phyloP scores from a whole-genome alignment of 1,284 basidiomycete genomes.

The Heterobasidion irregulare region DNA sequence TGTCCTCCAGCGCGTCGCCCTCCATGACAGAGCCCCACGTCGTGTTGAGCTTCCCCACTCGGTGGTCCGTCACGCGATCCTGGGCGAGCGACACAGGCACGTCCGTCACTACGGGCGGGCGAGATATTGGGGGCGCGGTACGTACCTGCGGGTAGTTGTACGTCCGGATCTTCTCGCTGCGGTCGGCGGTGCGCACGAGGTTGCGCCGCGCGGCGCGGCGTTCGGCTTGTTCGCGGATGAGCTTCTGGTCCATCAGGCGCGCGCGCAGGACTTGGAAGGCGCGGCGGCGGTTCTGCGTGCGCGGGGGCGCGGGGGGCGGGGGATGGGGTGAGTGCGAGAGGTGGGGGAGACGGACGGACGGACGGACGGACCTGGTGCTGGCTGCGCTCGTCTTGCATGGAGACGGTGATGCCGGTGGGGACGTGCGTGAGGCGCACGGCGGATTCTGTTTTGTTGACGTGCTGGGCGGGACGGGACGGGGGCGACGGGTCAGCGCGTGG shows the following conservation, averaged over 20 bases:
- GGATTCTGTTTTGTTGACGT: constrained; percentile 98
- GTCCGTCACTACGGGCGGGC: neutral
- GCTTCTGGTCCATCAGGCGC: constrained; percentile 73
- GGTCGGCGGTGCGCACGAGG: constrained; percentile 73
- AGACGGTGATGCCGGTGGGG: constrained; percentile 91
- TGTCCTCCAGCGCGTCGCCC: constrained; percentile 61
- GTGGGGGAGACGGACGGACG: neutral
- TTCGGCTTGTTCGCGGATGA: constrained; percentile 61
- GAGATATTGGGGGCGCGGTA: neutral
- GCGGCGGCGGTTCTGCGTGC: constrained; percentile 68
- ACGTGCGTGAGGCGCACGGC: constrained; percentile 94
- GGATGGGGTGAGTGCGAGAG: neutral
- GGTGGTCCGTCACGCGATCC: constrained; percentile 90
- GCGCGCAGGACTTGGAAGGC: constrained; percentile 85
- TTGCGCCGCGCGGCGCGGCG: constrained; percentile 62
- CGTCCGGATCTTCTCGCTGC: constrained; percentile 90
- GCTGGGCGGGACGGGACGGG: too few species aligned
- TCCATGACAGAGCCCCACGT: constrained; percentile 71
- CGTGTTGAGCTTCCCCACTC: constrained; percentile 72
- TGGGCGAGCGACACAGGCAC: constrained; percentile 19
- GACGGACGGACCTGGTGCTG: constrained; percentile 73
- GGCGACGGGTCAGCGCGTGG: constrained; percentile 1
- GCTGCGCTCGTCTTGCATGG: constrained; percentile 97
- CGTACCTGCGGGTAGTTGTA: constrained; percentile 85
- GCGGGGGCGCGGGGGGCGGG: neutral